Conservation (phyloP, 2,329 filamentous ascomycete genomes). For the Diaporthe destruens region DNA sequence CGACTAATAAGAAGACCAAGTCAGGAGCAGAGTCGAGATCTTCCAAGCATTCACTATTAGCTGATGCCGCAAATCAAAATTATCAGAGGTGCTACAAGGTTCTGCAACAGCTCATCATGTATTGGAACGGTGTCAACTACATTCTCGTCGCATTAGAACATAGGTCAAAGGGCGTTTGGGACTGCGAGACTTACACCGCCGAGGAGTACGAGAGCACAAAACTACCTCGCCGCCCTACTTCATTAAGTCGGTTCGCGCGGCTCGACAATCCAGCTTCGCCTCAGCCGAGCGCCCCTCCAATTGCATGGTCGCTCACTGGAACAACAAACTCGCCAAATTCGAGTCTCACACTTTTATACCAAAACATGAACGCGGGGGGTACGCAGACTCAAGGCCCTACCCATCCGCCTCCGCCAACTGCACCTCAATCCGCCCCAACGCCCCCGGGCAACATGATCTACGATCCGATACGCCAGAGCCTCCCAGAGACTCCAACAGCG, state of each 20-base stretch:
- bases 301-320: conserved; percentile 90
- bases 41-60: conserved; percentile 80
- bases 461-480: conserved; percentile 69
- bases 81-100: conserved; percentile 90
- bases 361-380: conserved; percentile 61
- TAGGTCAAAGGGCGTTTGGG: conserved; percentile 87
- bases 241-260: conserved; percentile 58
- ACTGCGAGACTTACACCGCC: conserved; percentile 74
- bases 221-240: conserved; percentile 59
- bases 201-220: conserved; percentile 85
- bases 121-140: conserved; percentile 90
- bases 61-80: conserved; percentile 85
- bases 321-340: conserved; percentile 88
- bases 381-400: conserved; percentile 44
- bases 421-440: conserved; percentile 50
- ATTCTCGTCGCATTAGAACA: conserved; percentile 89
- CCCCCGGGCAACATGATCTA: conserved; percentile 71
- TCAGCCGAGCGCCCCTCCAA: conserved; percentile 63
- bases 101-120: conserved; percentile 81
- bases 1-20: conserved; percentile 32
- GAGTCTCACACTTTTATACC: conserved; percentile 85
- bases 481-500: conserved; percentile 62
- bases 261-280: conserved; percentile 60
- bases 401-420: conserved; percentile 32
- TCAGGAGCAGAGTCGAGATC: conserved; percentile 52